These are phyloP conservation scores for Tagetes erecta DNA, from an alignment of 129 eudicot genomes.

Conservation along the genomic window DNA sequence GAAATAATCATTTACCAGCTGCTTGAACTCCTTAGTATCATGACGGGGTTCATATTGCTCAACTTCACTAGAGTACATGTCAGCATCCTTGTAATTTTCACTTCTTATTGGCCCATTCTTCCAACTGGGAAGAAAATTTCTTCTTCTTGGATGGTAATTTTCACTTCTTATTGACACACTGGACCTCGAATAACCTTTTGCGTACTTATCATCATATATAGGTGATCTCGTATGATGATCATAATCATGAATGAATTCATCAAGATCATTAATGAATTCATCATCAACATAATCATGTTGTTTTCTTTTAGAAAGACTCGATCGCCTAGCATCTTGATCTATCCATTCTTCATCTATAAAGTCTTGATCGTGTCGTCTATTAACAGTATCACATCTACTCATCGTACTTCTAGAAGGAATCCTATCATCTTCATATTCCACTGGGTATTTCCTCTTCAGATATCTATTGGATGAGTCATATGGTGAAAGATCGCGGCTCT, in stretches of 20 bases:
- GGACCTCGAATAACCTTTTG: conserved; percentile 40
- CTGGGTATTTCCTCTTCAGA: conserved; percentile 41
- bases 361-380: conserved; percentile 33
- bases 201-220: conserved; percentile 37
- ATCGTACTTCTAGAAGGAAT: conserved; percentile 30
- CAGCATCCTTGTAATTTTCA: conserved; percentile 38
- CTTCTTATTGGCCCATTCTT: conserved; percentile 42
- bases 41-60: conserved; percentile 38
- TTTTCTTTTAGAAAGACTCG: conserved; percentile 27
- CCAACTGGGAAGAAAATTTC: conserved; percentile 35
- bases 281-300: conserved; percentile 29
- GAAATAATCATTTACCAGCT: conserved; percentile 41
- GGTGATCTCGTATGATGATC: conserved; percentile 32
- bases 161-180: conserved; percentile 26
- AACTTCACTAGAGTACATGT: conserved; percentile 32
- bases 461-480: conserved; percentile 38
- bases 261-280: conserved; percentile 34
- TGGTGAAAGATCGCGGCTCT: conserved; percentile 26
- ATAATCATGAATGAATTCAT: conserved; percentile 32
- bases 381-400: conserved; percentile 35
- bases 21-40: conserved; percentile 55
- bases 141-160: conserved; percentile 33
- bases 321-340: conserved; percentile 31
- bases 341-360: conserved; percentile 40
- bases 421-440: conserved; percentile 42